Evolutionary conservation across 306 rosid species (phyloP).

Genomic region (Malus sieversii): DNA sequence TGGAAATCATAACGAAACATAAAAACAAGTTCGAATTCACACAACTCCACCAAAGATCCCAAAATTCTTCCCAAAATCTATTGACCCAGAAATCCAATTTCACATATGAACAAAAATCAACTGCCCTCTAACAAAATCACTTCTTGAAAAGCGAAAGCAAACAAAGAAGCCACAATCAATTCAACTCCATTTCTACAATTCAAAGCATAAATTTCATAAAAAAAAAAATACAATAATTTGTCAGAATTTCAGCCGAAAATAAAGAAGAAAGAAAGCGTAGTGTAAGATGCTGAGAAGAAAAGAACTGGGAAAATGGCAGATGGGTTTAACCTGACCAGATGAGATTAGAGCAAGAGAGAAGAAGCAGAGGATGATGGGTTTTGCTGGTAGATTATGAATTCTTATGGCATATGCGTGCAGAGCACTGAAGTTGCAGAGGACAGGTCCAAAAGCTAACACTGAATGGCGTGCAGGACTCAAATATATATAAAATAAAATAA

Average conservation of each 20-base stretch:
- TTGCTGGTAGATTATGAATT: neutral
- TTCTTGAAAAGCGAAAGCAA: neutral
- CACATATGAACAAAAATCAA: constrained; percentile 5
- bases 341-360: neutral
- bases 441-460: neutral
- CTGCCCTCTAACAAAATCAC: neutral
- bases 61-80: neutral
- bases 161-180: neutral
- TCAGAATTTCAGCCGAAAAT: neutral
- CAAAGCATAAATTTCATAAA: neutral
- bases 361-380: neutral
- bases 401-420: neutral
- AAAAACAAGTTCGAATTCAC: neutral
- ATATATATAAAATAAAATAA: neutral
- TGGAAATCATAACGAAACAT: neutral
- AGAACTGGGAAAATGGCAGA: constrained; percentile 24
- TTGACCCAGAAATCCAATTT: constrained; percentile 1
- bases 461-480: neutral
- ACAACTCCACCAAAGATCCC: neutral
- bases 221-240: neutral
- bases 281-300: neutral
- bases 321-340: neutral
- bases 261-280: neutral
- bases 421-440: neutral
- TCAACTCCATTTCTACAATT: neutral